Conservation (phyloP, 1,284 basidiomycete species). For the Athelia sp. region DNA sequence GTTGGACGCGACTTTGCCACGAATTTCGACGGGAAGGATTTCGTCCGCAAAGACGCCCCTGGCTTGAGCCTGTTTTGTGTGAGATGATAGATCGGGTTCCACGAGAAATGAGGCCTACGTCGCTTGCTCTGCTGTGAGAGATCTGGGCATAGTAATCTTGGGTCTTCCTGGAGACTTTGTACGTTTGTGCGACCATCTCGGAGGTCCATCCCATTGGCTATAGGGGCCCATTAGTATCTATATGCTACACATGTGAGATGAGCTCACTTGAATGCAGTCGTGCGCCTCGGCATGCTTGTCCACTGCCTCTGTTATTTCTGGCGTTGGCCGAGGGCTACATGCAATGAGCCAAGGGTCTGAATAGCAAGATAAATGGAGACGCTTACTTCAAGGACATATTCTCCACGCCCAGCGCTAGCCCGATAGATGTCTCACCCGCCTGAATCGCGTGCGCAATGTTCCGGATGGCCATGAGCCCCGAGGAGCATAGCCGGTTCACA, state of each 20-base stretch:
- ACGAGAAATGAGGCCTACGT: conserved; percentile 34
- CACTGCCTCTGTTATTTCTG: conserved; percentile 60
- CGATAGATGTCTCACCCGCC: conserved; percentile 63
- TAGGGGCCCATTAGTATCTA: not conserved
- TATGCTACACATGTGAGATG: not conserved
- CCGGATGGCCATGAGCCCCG: conserved; percentile 82
- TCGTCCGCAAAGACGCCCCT: conserved; percentile 73
- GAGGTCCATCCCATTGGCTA: conserved; percentile 94
- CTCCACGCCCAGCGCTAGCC: conserved; percentile 78
- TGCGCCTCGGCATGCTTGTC: conserved; percentile 49
- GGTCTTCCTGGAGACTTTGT: conserved; percentile 67
- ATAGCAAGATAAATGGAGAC: conserved; percentile 3
- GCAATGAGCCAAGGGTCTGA: conserved; percentile 4
- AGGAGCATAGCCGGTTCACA: conserved; percentile 83
- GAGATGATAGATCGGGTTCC: not conserved
- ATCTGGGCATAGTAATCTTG: conserved; percentile 82
- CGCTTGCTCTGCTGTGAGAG: conserved; percentile 74
- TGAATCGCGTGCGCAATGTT: conserved; percentile 77
- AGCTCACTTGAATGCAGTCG: conserved; percentile 70
- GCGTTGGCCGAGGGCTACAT: conserved; percentile 70
- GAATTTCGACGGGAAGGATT: conserved; percentile 71
- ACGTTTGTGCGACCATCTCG: conserved; percentile 78
- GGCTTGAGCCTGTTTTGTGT: conserved; percentile 43
- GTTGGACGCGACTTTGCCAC: conserved; percentile 51
- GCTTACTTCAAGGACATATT: conserved; percentile 80